phyloP scores from a whole-genome alignment of 768 basidiomycete species.

The Crucibulum laeve region DNA sequence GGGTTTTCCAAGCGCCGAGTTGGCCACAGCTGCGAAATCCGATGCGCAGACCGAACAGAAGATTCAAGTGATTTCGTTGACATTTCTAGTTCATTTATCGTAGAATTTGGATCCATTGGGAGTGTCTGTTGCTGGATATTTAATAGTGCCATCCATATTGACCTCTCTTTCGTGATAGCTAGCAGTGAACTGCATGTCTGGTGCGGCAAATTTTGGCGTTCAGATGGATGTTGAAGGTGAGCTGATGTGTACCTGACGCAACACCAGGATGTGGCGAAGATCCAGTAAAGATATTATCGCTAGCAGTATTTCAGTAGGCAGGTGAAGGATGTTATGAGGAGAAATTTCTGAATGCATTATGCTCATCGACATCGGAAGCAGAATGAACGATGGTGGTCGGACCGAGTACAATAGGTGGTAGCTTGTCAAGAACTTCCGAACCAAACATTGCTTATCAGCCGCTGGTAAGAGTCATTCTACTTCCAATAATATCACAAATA shows the following conservation, averaged over 20 bases:
- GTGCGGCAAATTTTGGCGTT: neutral
- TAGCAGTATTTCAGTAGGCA: conserved; percentile 1
- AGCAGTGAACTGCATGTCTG: conserved; percentile 16
- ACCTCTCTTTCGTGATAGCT: conserved; percentile 10
- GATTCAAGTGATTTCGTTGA: conserved; percentile 9
- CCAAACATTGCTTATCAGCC: too few relatives aligned
- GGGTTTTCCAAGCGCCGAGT: conserved; percentile 6
- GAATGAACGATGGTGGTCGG: too few relatives aligned
- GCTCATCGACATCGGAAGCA: too few relatives aligned
- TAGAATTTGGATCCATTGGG: conserved; percentile 8
- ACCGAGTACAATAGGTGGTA: too few relatives aligned
- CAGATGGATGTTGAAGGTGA: neutral
- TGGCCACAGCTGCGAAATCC: conserved; percentile 10
- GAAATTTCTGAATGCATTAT: too few relatives aligned
- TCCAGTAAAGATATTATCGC: neutral
- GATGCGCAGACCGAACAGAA: conserved; percentile 5
- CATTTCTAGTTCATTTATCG: conserved; percentile 2
- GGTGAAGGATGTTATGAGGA: neutral
- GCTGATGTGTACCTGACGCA: conserved; percentile 3
- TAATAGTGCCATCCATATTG: conserved; percentile 13
- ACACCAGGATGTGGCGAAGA: conserved; percentile 4
- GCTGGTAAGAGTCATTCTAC: too few relatives aligned
- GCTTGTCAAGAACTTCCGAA: too few relatives aligned
- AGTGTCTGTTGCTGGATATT: conserved; percentile 10
- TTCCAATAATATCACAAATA: too few relatives aligned